Percentiles rank a stretch among this genome's conserved stretches.
These are phyloP conservation scores for Bombardia bombarda DNA, from an alignment of 495 filamentous ascomycete species.

Conservation along the genomic window DNA sequence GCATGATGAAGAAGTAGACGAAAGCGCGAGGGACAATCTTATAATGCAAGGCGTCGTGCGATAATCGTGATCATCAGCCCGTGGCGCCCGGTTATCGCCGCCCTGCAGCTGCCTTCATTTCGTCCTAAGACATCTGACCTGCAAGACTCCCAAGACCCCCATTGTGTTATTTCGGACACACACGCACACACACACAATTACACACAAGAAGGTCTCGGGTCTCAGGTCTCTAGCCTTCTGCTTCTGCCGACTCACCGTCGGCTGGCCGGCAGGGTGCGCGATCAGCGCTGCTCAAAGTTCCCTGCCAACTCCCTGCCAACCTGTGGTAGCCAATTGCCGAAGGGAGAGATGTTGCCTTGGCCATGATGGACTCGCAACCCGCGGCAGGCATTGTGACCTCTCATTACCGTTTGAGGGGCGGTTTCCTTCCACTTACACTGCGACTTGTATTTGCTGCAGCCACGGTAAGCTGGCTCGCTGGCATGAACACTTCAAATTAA, in stretches of 20 bases:
- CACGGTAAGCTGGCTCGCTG: not conserved
- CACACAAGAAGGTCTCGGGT: too few relatives aligned
- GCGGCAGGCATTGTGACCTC: not conserved
- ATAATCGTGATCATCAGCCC: too few relatives aligned
- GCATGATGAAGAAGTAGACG: not conserved
- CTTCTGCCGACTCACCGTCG: not conserved
- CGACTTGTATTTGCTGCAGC: not conserved
- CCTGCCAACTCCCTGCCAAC: not conserved
- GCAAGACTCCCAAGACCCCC: too few relatives aligned
- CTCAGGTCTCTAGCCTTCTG: too few relatives aligned
- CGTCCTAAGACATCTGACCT: too few relatives aligned
- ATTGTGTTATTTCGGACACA: too few relatives aligned
- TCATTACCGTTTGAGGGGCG: not conserved
- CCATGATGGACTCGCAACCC: not conserved
- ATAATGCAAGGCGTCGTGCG: too few relatives aligned
- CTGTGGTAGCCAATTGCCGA: constrained; percentile 18
- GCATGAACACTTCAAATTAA: not conserved
- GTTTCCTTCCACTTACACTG: not conserved
- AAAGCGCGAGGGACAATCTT: too few relatives aligned
- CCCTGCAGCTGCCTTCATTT: too few relatives aligned
- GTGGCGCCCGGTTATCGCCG: too few relatives aligned
- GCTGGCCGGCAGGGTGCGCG: constrained; percentile 4
- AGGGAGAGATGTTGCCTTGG: not conserved
- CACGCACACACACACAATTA: too few relatives aligned
- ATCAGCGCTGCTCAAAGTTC: not conserved